A percentile compares a stretch with the other conserved stretches of the same genome.
Evolutionary conservation across 257 asterid genomes (phyloP).

Genomic region (Petunia axillaris): DNA sequence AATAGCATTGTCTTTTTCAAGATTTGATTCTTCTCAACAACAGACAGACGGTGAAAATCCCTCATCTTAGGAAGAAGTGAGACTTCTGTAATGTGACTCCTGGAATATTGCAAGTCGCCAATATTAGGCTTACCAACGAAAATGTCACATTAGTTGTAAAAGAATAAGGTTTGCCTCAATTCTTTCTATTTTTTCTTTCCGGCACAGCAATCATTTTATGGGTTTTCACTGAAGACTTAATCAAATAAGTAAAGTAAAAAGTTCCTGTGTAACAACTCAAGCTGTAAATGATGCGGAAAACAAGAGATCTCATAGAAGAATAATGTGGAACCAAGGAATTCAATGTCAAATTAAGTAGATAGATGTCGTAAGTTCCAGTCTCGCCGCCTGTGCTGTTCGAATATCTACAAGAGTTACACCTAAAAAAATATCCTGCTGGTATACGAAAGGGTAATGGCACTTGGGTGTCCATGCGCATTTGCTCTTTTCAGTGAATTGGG

Average conservation of each 20-base stretch:
- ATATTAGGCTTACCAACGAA: not conserved
- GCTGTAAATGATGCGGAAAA: not conserved
- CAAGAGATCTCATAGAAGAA: too few species aligned
- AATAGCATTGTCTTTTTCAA: not conserved
- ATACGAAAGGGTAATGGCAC: slow-evolving; percentile 3
- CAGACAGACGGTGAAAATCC: not conserved
- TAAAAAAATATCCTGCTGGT: not conserved
- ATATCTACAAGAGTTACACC: slow-evolving; percentile 8
- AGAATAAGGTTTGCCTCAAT: not conserved
- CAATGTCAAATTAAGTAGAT: not conserved
- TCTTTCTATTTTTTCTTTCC: not conserved
- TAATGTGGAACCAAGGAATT: not conserved
- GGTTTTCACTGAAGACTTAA: not conserved
- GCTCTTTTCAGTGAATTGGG: not conserved
- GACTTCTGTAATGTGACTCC: not conserved
- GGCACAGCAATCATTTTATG: not conserved
- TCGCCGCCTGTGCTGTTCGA: slow-evolving; percentile 3
- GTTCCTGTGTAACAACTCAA: not conserved
- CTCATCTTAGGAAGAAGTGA: not conserved
- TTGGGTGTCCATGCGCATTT: not conserved
- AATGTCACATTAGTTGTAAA: not conserved
- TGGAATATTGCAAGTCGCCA: not conserved
- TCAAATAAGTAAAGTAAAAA: too few species aligned
- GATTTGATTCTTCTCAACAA: not conserved
- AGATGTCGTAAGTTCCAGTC: not conserved